Base-by-base conservation (phyloP, 2,329 filamentous ascomycete genomes). In the Neonectria coccinea region DNA sequence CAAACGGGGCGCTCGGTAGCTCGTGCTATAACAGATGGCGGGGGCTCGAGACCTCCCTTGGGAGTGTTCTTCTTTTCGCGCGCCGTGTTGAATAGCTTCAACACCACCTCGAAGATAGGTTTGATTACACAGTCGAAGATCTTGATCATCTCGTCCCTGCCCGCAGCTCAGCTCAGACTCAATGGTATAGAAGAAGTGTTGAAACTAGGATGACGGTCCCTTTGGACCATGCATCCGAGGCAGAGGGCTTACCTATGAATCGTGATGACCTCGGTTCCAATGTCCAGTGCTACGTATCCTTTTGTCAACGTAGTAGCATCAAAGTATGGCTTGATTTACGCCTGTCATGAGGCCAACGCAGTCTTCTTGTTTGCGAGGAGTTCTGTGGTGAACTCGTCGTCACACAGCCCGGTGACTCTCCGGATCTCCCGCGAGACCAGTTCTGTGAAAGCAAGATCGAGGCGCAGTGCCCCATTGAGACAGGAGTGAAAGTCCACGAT, bases 241-340 rank as follows among this genome's bases (percentile, higher is more conserved):
- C 2, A 39, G 36, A 16, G 36, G 36, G 36, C 36, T 39, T 39
- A 39, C 36, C 36, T 14, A 39, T 39, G 36, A 16, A 39, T 16
- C 1, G 2, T 3, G 14, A 9, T 7, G 27, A 8, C 16, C 0
- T 12, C 0, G 12, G 1, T 29, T 29, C 27, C 27, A 3, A 29
- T 29, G 1, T 10, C n/a, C n/a, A n/a, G n/a, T n/a, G n/a, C n/a
- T n/a, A 29, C 27, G 1, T 29, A 2, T 39, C 36, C 14, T n/a
- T 0, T 3, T n/a, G 6, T n/a, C 14, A 39, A 16, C 5, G 36
- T 39, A 12, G 14, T 1, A 3, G 14, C 36, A 0, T 7, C 5
- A 6, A 16, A 39, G 4, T 0, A 1, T 2, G 1, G 14, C 36
- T 39, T 39, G 5, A 8, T 39, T 1, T 8, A 0, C 2, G n/a